Base-by-base conservation (phyloP, 2,329 filamentous ascomycete species). In the Rosellinia necatrix region DNA sequence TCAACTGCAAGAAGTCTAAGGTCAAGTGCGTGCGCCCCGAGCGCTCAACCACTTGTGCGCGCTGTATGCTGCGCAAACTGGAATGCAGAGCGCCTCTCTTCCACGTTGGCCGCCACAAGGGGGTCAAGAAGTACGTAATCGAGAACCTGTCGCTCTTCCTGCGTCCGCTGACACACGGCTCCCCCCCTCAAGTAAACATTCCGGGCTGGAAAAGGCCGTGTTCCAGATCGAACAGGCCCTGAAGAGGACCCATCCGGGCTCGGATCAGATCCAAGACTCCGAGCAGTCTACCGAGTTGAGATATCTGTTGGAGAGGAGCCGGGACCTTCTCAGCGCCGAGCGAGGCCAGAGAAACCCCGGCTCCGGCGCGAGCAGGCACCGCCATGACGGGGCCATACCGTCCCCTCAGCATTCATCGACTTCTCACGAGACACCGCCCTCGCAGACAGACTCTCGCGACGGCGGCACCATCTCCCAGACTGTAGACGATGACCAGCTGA, bases 61-160 rank as follows among this genome's bases (percentile, higher is more conserved):
- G 70, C 27, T 72, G 70, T 53, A 64, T 61, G 4, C 67, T 70
- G 56, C 68, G 70, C 49, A 62, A 63, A 7, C 68, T 72, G 12
- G 84, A 89, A 56, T 91, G 88, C 68, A 75, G 89, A 5, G 83
- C 89, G 2, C 87, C 81, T n/a, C 82, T 82, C n/a, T 89, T 90
- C 67, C 87, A 90, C 59, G 81, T 89, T 3, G 88, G 88, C 6
- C 78, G 88, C 46, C 87, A 89, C 67, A 90, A 90, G 68, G 88
- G 88, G 19, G 87, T 90, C 58, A 91, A 90, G 71, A 91, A 91
- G 88, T 88, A 72, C 5, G 77, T 63, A 15, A 19, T 17, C 27
- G 42, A 24, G 9, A 6, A 5, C 4, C 30, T 19, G 10, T 13
- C 24, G 10, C n/a, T 12, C 15, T 32, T n/a, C n/a, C n/a, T n/a